phyloP scores from a whole-genome alignment of 352 stramenopile species.

The Globisporangium barbulae region DNA sequence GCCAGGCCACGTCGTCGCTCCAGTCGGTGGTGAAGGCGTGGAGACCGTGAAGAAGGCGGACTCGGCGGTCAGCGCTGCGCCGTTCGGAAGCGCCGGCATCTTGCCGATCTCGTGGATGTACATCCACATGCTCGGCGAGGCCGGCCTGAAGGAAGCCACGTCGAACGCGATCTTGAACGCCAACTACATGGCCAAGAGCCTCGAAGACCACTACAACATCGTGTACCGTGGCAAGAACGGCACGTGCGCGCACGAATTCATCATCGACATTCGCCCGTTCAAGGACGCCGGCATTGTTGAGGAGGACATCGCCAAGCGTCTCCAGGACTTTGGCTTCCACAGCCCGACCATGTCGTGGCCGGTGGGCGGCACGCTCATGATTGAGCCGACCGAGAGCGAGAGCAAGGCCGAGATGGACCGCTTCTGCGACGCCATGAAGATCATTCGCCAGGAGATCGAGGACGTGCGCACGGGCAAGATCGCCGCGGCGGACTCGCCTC shows the following conservation, averaged over 20 bases:
- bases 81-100: slow-evolving; percentile 97
- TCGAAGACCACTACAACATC: slow-evolving; percentile 95
- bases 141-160: slow-evolving; percentile 93
- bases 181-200: slow-evolving; percentile 98
- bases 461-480: slow-evolving; percentile 94
- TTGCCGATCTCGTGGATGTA: slow-evolving; percentile 99
- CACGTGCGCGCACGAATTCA: slow-evolving; percentile 99
- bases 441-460: slow-evolving; percentile 97
- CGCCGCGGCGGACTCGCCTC: slow-evolving; percentile 88
- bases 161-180: slow-evolving; percentile 98
- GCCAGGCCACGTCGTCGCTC: slow-evolving; percentile 91
- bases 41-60: slow-evolving; percentile 71
- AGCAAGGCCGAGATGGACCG: slow-evolving; percentile 97
- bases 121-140: slow-evolving; percentile 98
- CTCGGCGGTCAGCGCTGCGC: slow-evolving; percentile 91
- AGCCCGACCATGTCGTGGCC: slow-evolving; percentile 99
- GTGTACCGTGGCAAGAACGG: slow-evolving; percentile 96
- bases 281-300: slow-evolving; percentile 96
- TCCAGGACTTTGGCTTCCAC: slow-evolving; percentile 99
- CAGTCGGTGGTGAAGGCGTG: slow-evolving; percentile 75
- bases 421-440: slow-evolving; percentile 95
- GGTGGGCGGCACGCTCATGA: slow-evolving; percentile 98
- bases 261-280: slow-evolving; percentile 97
- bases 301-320: slow-evolving; percentile 97
- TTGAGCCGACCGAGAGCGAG: slow-evolving; percentile 99